Evolutionary conservation across 2,329 filamentous ascomycete genomes (phyloP).

Genomic region (Ploettnerulaceae sp.): DNA sequence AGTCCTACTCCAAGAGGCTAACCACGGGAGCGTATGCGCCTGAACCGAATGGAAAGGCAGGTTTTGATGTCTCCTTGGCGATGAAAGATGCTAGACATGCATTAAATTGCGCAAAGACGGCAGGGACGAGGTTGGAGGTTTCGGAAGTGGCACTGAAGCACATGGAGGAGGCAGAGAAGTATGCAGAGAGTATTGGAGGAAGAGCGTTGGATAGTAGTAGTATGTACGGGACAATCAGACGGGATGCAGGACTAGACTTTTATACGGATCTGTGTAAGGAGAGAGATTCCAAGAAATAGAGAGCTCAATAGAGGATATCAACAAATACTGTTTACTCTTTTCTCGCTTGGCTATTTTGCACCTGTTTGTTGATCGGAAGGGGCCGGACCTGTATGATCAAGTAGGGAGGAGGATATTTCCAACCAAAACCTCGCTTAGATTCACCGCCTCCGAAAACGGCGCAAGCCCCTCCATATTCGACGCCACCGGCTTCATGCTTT

Average conservation of each 20-base stretch:
- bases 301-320: not conserved
- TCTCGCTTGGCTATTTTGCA: conserved; percentile 3
- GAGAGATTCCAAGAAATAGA: not conserved
- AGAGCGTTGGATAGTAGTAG: conserved; percentile 43
- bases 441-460: conserved; percentile 5
- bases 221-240: conserved; percentile 45
- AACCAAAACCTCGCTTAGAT: not conserved
- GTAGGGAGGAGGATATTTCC: not conserved
- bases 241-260: conserved; percentile 41
- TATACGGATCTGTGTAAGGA: not conserved
- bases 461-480: not conserved
- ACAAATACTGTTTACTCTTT: no score
- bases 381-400: not conserved
- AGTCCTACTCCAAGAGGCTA: conserved; percentile 3
- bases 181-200: conserved; percentile 26
- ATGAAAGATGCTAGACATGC: conserved; percentile 31
- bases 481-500: conserved; percentile 5
- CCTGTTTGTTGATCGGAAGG: no score
- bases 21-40: conserved; percentile 4
- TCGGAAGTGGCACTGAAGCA: conserved; percentile 36
- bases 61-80: conserved; percentile 25
- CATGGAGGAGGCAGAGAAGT: conserved; percentile 39
- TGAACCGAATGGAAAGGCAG: not conserved
- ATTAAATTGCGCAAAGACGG: conserved; percentile 23
- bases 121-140: conserved; percentile 23